A percentile compares a stretch with the other conserved stretches of the same genome.
Conservation (phyloP, 2,329 filamentous ascomycete species). For the Fusarium redolens region DNA sequence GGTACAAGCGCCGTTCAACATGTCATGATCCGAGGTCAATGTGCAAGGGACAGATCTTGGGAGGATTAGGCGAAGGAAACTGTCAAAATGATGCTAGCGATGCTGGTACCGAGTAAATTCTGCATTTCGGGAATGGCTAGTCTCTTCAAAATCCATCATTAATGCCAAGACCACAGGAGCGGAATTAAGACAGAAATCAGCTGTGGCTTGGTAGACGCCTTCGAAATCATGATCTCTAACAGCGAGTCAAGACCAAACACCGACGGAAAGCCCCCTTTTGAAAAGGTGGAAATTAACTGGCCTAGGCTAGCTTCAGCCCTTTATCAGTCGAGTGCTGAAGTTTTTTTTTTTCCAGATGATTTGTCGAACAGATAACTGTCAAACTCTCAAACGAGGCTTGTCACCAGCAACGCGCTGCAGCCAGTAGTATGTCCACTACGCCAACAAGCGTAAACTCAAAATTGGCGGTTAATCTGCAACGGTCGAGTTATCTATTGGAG, state of each 20-base stretch:
- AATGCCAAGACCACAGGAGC: background rate
- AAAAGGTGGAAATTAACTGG: background rate
- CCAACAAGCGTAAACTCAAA: background rate
- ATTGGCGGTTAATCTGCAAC: background rate
- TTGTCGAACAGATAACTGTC: background rate
- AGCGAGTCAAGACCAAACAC: background rate
- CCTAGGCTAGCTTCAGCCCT: background rate
- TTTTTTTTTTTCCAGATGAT: background rate
- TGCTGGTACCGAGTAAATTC: background rate
- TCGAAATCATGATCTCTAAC: background rate
- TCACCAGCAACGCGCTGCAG: background rate
- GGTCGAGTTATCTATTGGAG: background rate
- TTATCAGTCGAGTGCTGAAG: background rate
- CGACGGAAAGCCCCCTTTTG: background rate
- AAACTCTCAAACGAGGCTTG: background rate
- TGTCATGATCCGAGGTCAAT: background rate
- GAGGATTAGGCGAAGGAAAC: background rate
- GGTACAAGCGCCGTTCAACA: background rate
- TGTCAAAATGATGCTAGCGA: background rate
- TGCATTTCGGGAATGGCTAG: background rate
- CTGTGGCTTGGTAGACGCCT: background rate
- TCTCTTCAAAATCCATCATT: no score
- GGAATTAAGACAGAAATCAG: background rate
- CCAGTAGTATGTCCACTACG: background rate
- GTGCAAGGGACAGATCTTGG: background rate